A percentile compares a stretch with the other conserved stretches of the same genome.
Evolutionary conservation across 2,329 filamentous ascomycete species (phyloP).

Genomic region (Ramichloridium luteum): DNA sequence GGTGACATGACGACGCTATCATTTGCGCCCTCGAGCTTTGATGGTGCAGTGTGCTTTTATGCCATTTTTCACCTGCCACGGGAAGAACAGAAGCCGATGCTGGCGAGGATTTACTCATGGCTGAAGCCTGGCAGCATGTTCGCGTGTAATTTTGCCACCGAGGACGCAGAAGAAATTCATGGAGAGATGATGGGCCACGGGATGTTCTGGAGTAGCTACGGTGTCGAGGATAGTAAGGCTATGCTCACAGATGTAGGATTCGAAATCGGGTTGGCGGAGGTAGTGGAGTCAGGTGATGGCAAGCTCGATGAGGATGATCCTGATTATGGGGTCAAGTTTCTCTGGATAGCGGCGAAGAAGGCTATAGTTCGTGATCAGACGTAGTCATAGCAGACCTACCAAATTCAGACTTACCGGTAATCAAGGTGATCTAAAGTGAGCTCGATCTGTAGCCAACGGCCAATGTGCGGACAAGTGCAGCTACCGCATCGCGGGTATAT

Average conservation of each 20-base stretch:
- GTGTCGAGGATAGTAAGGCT: constrained; percentile 24
- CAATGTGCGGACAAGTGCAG: no score
- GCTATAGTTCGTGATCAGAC: no score
- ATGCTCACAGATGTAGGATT: constrained; percentile 28
- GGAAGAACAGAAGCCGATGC: constrained; percentile 13
- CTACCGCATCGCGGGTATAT: no score
- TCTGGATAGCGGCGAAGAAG: constrained; percentile 16
- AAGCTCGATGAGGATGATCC: constrained; percentile 11
- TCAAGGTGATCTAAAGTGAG: no score
- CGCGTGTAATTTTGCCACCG: constrained; percentile 14
- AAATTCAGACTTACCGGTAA: no score
- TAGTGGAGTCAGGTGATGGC: constrained; percentile 12
- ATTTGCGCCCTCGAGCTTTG: constrained; percentile 9
- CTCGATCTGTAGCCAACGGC: no score
- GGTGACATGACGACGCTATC: constrained; percentile 16
- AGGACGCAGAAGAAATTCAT: constrained; percentile 17
- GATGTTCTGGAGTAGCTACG: constrained; percentile 21
- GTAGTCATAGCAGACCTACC: no score
- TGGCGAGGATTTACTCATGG: constrained; percentile 13
- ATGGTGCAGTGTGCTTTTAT: constrained; percentile 15
- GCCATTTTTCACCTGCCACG: constrained; percentile 19
- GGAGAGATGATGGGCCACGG: constrained; percentile 17
- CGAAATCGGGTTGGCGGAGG: constrained; percentile 14
- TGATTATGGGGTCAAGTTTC: constrained; percentile 17
- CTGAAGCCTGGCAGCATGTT: constrained; percentile 13